Evolutionary conservation across 2,329 filamentous ascomycete genomes (phyloP).

Genomic region (Penicillium sp.): DNA sequence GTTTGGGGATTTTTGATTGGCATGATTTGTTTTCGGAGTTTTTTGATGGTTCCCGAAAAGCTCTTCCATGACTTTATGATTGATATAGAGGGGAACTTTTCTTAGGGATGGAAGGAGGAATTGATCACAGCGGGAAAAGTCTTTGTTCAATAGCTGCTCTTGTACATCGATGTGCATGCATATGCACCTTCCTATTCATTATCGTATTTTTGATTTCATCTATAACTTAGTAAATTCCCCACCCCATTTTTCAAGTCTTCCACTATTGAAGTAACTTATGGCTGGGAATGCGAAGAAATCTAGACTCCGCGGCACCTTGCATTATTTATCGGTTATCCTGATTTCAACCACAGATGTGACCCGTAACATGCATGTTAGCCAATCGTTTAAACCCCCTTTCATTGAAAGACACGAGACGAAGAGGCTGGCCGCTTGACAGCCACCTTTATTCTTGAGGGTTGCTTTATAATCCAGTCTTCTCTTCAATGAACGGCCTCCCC

Average conservation of each 20-base stretch:
- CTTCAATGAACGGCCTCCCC: neutral
- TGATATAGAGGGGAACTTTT: conserved; percentile 17
- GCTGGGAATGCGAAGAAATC: neutral
- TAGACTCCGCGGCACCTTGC: neutral
- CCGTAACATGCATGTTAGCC: neutral
- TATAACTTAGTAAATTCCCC: neutral
- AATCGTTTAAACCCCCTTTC: neutral
- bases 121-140: neutral
- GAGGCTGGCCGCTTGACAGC: neutral
- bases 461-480: neutral
- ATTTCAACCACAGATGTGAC: neutral
- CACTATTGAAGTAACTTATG: neutral
- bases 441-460: neutral
- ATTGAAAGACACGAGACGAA: neutral
- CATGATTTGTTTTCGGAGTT: conserved; percentile 17
- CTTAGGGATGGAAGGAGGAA: neutral
- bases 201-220: neutral
- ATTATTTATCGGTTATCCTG: neutral
- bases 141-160: neutral
- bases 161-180: neutral
- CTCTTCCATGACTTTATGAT: conserved; percentile 22
- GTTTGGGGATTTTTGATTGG: conserved; percentile 10
- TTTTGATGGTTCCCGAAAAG: conserved; percentile 17
- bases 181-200: neutral
- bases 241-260: neutral